Evolutionary conservation across 2,329 filamentous ascomycete genomes (phyloP).

Genomic region (Aspergillus aculeatinus): DNA sequence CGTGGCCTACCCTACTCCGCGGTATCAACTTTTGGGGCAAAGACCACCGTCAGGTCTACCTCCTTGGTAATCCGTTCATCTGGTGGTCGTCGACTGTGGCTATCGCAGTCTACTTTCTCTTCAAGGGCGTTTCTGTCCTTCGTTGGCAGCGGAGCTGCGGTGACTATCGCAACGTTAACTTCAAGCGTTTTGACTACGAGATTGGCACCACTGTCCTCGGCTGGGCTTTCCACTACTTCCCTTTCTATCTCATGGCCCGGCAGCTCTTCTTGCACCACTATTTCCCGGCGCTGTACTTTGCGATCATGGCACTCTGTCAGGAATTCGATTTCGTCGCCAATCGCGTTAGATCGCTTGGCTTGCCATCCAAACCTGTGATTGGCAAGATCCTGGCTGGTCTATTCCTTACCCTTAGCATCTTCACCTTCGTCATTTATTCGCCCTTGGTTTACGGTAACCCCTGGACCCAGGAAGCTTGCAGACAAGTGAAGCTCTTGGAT

Average conservation of each 20-base stretch:
- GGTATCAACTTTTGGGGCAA: slow-evolving; percentile 99
- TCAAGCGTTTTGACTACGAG: slow-evolving; percentile 98
- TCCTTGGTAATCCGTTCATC: slow-evolving; percentile 89
- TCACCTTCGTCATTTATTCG: slow-evolving; percentile 79
- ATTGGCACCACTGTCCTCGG: slow-evolving; percentile 85
- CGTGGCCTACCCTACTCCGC: slow-evolving; percentile 87
- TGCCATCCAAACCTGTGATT: slow-evolving; percentile 68
- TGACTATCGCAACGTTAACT: slow-evolving; percentile 77
- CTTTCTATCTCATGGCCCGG: slow-evolving; percentile 96
- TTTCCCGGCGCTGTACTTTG: slow-evolving; percentile 95
- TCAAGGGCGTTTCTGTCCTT: slow-evolving; percentile 84
- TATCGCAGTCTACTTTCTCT: slow-evolving; percentile 71
- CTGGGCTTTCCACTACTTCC: slow-evolving; percentile 98
- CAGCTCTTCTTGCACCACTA: slow-evolving; percentile 99
- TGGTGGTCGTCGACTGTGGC: slow-evolving; percentile 88
- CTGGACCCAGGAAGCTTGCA: slow-evolving; percentile 89
- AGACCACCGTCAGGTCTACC: slow-evolving; percentile 90
- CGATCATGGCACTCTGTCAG: slow-evolving; percentile 83
- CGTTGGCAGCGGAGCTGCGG: slow-evolving; percentile 92
- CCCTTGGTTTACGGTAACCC: slow-evolving; percentile 89
- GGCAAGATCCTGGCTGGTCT: slow-evolving; percentile 71
- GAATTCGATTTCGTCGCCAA: slow-evolving; percentile 81
- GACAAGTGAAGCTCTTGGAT: slow-evolving; percentile 78
- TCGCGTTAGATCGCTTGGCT: slow-evolving; percentile 66
- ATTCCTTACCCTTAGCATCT: slow-evolving; percentile 72